Base-by-base conservation (phyloP, 2,329 filamentous ascomycete genomes). In the Microthyrium microscopicum region DNA sequence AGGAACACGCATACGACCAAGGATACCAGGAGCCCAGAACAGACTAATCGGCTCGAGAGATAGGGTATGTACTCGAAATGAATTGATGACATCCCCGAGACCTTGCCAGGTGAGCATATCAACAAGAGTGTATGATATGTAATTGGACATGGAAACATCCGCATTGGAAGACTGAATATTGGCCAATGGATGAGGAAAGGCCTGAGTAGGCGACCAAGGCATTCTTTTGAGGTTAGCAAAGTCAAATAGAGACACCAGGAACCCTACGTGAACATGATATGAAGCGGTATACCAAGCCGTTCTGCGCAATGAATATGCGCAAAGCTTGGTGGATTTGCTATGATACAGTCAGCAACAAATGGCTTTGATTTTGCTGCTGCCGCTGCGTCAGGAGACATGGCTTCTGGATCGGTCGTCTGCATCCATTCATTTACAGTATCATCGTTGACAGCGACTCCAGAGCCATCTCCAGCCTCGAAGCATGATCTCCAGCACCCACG, bases 401-500 rank as follows among this genome's bases (percentile, higher is more conserved):
- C 19, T 5, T 20, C 20, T 8, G 27, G 21, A 9, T 51, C 49
- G 22, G 52, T 47, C 3, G 50, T 39, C 20, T 45, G 47, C 51
- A 56, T 58, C 58, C 57, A 60, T 30, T 62, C 58, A 38, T 72
- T 66, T 9, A 73, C 49, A 5, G 63, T 56, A 43, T 67, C 56
- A 47, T 68, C 60, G 36, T 68, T 43, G 52, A 66, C 46, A 52
- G 60, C 30, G 51, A 65, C 12, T 52, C 64, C 50, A 50, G 61
- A 43, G 1, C 80, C 81, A 46, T 87, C 66, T 1, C 80, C 80
- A 4, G 75, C 68, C 54, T 91, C 78, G 42, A 82, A 76, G 48
- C 83, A 92, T 1, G 81, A 83, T 44, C 76, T 65, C 85, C 84
- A 93, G 46, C 80, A 89, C 0, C 84, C 83, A 17, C 77, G 60